Base-by-base conservation (phyloP, 2,329 filamentous ascomycete genomes). In the Chaetomium sp. region DNA sequence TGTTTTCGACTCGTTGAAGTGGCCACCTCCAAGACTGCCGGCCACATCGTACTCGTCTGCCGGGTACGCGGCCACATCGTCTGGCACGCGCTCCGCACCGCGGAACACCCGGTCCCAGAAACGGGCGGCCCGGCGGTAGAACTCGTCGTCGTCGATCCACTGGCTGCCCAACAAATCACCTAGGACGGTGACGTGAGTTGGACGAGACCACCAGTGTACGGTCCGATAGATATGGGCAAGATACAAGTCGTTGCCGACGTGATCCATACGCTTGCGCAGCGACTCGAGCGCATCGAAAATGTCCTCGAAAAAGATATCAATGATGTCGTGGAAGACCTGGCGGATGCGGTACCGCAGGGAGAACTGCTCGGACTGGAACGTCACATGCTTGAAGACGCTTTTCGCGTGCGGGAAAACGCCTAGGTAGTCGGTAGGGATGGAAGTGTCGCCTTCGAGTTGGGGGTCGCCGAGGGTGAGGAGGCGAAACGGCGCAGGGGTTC, bases 151-250 rank as follows among this genome's bases (percentile, higher is more conserved):
- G 50, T 80, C 81, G 59, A 99, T 88, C 94, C 94, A 99, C 70
- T 99, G 94, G 66, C 91, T 96, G 8, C 94, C 94, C 8, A 99
- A 75, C 56, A 99, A 75, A 69, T 99, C 94, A 3, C 94, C 94
- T 4, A 99, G 77, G 0, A 97, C 91, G 0, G 88, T 85, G 19
- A 94, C 83, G 69, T 99, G 94, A 0, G 89, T 95, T 7, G 94
- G 94, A 12, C 77, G 74, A 0, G 87, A 82, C 86, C 88, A 95
- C 89, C 91, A 95, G 62, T 82, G 79, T 49, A 96, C 72, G 0
- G 85, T 88, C 12, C 89, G 82, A 71, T 95, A 96, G 56, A 96
- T 91, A 70, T 99, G 94, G 19, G 88, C 89, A 36, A 99, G 81
- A 71, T 97, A 99, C 67, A 85, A 89, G 72, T 99, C 94, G 71